Evolutionary conservation across 108 stramenopile species (phyloP), one percentile per base, ranked within the genome.

Genomic region (Epipyxis sp.): DNA sequence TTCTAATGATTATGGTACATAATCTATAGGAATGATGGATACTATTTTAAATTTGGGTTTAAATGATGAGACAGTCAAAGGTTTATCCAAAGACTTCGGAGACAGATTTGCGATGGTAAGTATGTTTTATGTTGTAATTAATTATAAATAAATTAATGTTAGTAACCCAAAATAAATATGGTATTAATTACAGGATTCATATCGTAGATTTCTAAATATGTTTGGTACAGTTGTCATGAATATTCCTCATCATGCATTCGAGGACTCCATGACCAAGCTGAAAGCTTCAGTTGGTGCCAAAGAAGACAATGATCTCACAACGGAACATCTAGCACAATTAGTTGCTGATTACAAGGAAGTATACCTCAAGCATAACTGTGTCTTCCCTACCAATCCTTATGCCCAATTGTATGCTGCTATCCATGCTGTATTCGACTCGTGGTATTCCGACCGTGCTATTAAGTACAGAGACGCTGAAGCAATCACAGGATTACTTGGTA

Each of bases 161-260:
- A n/a, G n/a, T n/a, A n/a, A n/a, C n/a, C n/a, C n/a, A n/a, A n/a
- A n/a, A n/a, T n/a, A n/a, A n/a, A n/a, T n/a, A n/a, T n/a, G n/a
- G n/a, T n/a, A 91, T 90, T 71, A 91, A 90, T 1, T 91, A 86
- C 83, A 25, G 61, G 93, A 94, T 81, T 81, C 89, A 39, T 91
- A 90, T 76, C 88, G 90, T 69, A 90, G 93, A 16, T 86, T 94
- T 34, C 79, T 94, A 37, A 85, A 91, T 67, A 94, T 94, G 93
- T 92, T 90, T 84, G 90, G 90, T 2, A 90, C 91, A 76, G 89
- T 91, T 16, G 92, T 92, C 35, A 81, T 90, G 61, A 90, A 88
- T 10, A 89, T 91, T 35, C 80, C 87, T 54, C 87, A 87, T 45
- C 90, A 92, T 69, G 83, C 82, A 34, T 94, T 92, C 78, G 93